Conservation (phyloP, 1,139 yeast genomes). For the Kurtzmaniella quercitrusa region DNA sequence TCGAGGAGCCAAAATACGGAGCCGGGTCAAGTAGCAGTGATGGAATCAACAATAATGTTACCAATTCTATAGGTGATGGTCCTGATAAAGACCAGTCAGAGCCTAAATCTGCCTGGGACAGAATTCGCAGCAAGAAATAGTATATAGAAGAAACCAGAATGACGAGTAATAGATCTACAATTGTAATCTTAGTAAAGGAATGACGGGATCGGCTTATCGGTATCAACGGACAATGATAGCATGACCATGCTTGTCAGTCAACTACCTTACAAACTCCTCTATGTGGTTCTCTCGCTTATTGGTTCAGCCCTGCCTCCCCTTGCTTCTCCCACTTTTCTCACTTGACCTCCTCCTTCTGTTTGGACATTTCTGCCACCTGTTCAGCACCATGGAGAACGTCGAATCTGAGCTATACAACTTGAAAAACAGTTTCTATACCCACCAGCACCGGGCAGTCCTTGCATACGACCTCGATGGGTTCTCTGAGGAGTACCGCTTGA, state of each 20-base stretch:
- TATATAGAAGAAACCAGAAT: neutral
- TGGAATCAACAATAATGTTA: neutral
- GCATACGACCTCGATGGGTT: slow-evolving; percentile 30
- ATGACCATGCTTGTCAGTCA: no score
- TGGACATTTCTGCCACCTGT: neutral
- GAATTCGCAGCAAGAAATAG: slow-evolving; percentile 7
- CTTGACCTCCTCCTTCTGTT: neutral
- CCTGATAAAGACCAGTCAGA: neutral
- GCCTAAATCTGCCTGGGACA: slow-evolving; percentile 13
- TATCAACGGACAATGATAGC: no score
- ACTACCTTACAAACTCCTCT: no score
- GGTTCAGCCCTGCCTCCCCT: no score
- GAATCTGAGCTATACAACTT: slow-evolving; percentile 35
- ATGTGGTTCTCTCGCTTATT: no score
- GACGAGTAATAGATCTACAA: no score
- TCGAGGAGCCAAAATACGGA: neutral
- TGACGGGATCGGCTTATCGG: no score
- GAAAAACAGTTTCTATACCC: slow-evolving; percentile 44
- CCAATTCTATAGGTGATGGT: neutral
- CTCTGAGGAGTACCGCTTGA: slow-evolving; percentile 32
- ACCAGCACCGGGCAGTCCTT: slow-evolving; percentile 38
- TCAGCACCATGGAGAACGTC: slow-evolving; percentile 4
- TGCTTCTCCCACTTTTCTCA: neutral
- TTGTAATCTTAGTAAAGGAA: no score
- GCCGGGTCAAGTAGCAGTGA: neutral